Evolutionary conservation across 352 stramenopile species (phyloP).

Genomic region (Halophytophthora batemanensis): DNA sequence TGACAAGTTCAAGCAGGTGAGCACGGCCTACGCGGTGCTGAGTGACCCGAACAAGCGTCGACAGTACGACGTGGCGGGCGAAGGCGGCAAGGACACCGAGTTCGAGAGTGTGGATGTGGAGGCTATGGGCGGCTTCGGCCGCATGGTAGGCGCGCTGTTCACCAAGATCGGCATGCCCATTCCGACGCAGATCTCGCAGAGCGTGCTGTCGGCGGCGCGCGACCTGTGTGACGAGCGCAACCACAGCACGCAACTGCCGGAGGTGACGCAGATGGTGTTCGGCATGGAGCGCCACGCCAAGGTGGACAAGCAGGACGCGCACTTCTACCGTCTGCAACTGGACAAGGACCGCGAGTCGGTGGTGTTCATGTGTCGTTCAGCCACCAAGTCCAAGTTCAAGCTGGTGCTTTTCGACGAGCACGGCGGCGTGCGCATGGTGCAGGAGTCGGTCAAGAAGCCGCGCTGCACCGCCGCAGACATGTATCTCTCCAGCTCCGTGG

Average conservation of each 20-base stretch:
- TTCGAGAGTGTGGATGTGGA: conserved; percentile 85
- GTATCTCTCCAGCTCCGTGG: conserved; percentile 80
- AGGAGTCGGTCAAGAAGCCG: conserved; percentile 77
- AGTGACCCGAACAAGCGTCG: conserved; percentile 87
- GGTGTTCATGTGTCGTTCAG: conserved; percentile 80
- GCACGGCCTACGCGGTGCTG: conserved; percentile 82
- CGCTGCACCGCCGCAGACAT: conserved; percentile 85
- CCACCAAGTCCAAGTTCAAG: conserved; percentile 88
- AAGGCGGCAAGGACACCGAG: conserved; percentile 69
- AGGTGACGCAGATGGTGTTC: conserved; percentile 67
- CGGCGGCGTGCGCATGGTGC: conserved; percentile 77
- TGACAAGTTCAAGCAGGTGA: conserved; percentile 85
- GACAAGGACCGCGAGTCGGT: conserved; percentile 70
- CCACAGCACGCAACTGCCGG: conserved; percentile 52
- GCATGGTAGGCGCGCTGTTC: conserved; percentile 83
- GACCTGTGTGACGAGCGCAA: conserved; percentile 77
- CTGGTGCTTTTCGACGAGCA: conserved; percentile 81
- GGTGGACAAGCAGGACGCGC: conserved; percentile 87
- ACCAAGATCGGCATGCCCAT: conserved; percentile 89
- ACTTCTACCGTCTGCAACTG: conserved; percentile 83
- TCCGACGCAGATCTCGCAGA: conserved; percentile 86
- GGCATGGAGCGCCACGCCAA: conserved; percentile 64
- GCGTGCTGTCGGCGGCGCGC: conserved; percentile 68
- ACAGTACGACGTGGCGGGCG: conserved; percentile 78
- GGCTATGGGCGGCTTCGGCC: conserved; percentile 79